These are phyloP conservation scores for Lactarius sanguifluus DNA, from an alignment of 768 basidiomycete genomes.

Conservation along the genomic window DNA sequence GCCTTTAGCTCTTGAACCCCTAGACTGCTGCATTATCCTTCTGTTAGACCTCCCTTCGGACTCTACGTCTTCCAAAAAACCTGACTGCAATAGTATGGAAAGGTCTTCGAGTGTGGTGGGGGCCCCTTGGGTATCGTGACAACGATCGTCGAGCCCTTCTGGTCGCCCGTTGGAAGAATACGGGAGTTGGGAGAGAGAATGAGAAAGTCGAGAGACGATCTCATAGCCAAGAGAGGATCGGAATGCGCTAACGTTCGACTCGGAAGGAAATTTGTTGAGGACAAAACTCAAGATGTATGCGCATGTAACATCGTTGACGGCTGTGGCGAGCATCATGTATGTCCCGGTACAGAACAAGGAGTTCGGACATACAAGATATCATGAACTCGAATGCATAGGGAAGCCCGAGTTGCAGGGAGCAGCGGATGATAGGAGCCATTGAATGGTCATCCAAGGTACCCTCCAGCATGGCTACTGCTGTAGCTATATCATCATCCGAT, in stretches of 20 bases:
- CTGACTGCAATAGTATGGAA: conserved; percentile 3
- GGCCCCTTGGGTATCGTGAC: conserved; percentile 1
- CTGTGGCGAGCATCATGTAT: conserved; percentile 8
- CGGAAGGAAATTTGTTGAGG: conserved; percentile 1
- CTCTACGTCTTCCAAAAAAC: conserved; percentile 5
- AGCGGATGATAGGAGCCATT: conserved; percentile 12
- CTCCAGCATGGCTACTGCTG: conserved; percentile 15
- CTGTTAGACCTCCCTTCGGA: not conserved
- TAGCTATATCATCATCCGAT: conserved; percentile 5
- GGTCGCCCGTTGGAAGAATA: conserved; percentile 11
- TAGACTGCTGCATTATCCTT: not conserved
- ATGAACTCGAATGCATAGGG: conserved; percentile 24
- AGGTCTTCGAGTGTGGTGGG: conserved; percentile 11
- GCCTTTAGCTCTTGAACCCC: not conserved
- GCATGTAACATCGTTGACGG: not conserved
- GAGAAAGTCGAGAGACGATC: conserved; percentile 15
- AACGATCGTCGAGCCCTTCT: not conserved
- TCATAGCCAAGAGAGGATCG: not conserved
- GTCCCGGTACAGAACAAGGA: not conserved
- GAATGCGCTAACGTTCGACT: not conserved
- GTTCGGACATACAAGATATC: conserved; percentile 1
- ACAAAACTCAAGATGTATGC: not conserved
- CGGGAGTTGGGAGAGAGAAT: not conserved
- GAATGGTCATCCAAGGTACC: conserved; percentile 14
- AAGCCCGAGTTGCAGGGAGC: conserved; percentile 1